phyloP scores from a whole-genome alignment of 345 rosid genomes.

The Nephelium lappaceum region DNA sequence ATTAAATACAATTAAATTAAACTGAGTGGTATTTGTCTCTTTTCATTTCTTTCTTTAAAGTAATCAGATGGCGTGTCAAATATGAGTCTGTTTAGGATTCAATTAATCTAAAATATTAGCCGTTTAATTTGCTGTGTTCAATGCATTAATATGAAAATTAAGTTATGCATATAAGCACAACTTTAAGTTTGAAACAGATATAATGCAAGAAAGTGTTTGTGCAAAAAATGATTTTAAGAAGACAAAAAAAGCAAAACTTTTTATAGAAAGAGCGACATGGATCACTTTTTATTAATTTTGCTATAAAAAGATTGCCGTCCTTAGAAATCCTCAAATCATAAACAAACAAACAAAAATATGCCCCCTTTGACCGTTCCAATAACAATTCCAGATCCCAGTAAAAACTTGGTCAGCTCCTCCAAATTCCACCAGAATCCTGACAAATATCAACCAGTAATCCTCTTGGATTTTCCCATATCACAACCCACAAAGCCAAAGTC shows the following conservation, averaged over 20 bases:
- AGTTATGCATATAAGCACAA: background rate
- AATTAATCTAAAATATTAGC: background rate
- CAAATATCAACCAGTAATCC: background rate
- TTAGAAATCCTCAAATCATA: too few species aligned
- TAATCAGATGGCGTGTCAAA: background rate
- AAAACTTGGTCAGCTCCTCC: conserved; percentile 7
- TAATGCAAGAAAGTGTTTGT: too few species aligned
- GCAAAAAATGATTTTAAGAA: background rate
- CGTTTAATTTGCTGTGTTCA: background rate
- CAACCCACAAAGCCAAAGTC: conserved; percentile 11
- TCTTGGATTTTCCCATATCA: background rate
- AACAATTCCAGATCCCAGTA: background rate
- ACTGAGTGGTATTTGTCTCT: background rate
- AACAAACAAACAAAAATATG: background rate
- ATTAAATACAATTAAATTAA: too few species aligned
- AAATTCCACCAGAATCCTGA: conserved; percentile 3
- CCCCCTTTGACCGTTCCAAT: conserved; percentile 13
- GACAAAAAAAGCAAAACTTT: background rate
- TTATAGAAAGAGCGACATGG: background rate
- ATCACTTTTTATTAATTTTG: background rate
- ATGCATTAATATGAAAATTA: background rate
- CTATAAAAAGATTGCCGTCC: background rate
- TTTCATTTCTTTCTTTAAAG: background rate
- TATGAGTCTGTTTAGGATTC: background rate
- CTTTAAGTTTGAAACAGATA: background rate